A percentile compares a stretch with the other conserved stretches of the same genome.
phyloP scores from a whole-genome alignment of 352 stramenopile species.

The Phytophthora pisi region DNA sequence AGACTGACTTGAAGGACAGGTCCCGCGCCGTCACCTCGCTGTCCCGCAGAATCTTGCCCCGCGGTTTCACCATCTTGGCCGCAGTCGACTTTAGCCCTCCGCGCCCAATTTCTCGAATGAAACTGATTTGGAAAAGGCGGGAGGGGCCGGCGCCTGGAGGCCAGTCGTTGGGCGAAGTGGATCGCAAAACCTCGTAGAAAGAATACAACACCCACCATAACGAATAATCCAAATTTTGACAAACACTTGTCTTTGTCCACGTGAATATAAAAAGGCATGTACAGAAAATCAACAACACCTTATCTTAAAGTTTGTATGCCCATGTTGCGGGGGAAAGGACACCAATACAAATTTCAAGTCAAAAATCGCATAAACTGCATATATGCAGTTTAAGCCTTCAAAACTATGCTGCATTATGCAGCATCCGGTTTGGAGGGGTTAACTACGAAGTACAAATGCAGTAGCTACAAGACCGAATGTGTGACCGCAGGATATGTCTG shows the following conservation, averaged over 20 bases:
- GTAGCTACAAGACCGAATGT: too few relatives aligned
- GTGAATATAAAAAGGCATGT: background rate
- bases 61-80: constrained; percentile 2
- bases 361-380: too few relatives aligned
- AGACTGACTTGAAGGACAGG: constrained; percentile 17
- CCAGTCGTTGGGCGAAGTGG: background rate
- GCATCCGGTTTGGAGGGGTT: too few relatives aligned
- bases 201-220: background rate
- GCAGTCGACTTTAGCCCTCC: background rate
- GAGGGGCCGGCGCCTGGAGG: background rate
- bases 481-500: too few relatives aligned
- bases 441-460: too few relatives aligned
- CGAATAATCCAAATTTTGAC: background rate
- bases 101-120: constrained; percentile 8
- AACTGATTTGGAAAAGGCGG: constrained; percentile 5
- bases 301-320: too few relatives aligned
- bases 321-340: too few relatives aligned
- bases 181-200: background rate
- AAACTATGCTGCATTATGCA: too few relatives aligned
- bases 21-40: constrained; percentile 4
- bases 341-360: too few relatives aligned
- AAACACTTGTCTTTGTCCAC: background rate
- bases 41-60: constrained; percentile 1
- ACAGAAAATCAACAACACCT: too few relatives aligned
- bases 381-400: too few relatives aligned